Evolutionary conservation across 139 green algal genomes (phyloP).

Genomic region (Coccomyxa sp.): DNA sequence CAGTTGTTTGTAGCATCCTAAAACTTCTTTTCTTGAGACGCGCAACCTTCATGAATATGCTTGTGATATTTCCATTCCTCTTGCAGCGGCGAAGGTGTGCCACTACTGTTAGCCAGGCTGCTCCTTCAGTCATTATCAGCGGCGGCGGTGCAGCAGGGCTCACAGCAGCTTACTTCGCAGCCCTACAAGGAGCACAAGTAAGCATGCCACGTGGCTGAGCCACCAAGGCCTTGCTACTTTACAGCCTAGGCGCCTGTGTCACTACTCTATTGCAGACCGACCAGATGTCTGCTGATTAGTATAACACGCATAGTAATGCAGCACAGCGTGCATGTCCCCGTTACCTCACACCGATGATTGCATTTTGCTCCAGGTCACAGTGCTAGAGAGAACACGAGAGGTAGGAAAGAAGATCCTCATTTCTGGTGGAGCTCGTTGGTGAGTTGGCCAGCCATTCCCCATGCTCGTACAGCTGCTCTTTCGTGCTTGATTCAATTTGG

Average conservation of each 20-base stretch:
- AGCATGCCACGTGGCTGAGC: not conserved
- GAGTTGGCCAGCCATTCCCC: not conserved
- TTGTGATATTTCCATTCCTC: too few species aligned
- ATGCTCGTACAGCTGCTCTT: too few species aligned
- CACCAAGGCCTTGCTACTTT: not conserved
- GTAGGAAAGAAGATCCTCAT: slow-evolving; percentile 88
- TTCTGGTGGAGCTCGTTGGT: slow-evolving; percentile 69
- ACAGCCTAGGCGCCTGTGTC: too few species aligned
- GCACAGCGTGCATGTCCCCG: not conserved
- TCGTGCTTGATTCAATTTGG: too few species aligned
- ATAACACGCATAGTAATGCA: not conserved
- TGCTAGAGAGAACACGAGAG: slow-evolving; percentile 75
- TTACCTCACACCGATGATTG: not conserved
- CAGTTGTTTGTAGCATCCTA: too few species aligned
- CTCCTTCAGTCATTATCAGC: slow-evolving; percentile 27
- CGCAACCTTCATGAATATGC: too few species aligned
- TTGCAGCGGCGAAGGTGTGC: too few species aligned
- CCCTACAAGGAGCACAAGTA: slow-evolving; percentile 37
- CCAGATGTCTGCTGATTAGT: not conserved
- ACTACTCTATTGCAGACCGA: not conserved
- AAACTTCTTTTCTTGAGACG: too few species aligned
- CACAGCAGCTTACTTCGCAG: slow-evolving; percentile 61
- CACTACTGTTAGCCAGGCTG: too few species aligned
- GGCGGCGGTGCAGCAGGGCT: slow-evolving; percentile 61
- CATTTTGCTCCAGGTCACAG: slow-evolving; percentile 45